Evolutionary conservation across 805 yeast genomes (phyloP), one percentile per base, ranked within the genome.

Genomic region (Groenewaldozyma salmanticensis): DNA sequence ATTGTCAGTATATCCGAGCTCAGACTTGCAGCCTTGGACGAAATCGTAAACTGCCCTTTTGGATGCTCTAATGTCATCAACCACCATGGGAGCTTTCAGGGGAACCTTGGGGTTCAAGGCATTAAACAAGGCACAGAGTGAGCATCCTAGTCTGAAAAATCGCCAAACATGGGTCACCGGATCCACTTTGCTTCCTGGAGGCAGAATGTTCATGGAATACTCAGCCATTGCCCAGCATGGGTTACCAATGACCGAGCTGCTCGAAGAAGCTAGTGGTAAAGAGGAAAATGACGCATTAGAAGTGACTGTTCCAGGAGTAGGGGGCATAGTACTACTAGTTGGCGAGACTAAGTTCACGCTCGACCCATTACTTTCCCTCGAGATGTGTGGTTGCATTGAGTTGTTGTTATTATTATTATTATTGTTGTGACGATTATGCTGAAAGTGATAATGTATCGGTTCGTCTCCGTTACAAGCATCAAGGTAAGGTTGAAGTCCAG

Each of bases 111-210:
- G 79, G 41, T 69, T 70, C 17, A 86, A 70, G 11, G 77, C 67
- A 61, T 92, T 90, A 67, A 81, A 85, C 5, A 90, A 65, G 33
- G 85, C 73, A 60, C 97, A 88, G 33, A 92, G 66, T 3, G 97
- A 95, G 2, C 94, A 80, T 7, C 97, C 98, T 54, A 83, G 86
- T 53, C 90, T 94, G 54, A 92, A 79, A 27, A 92, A 65, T 50
- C 85, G 79, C 77, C 95, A 83, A 33, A 92, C 58, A 47, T 86
- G 88, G 1, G 96, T 86, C 2, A 84, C 96, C 2, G 97, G 96
- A 58, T 92, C 99, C 54, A 84, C 31, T 16, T 39, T 39, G 35
- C 40, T 31, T n/a, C 43, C 40, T 20, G 46, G 27, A 16, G 51
- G 42, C 4, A 41, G 33, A 16, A 34, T 42, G 3, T 40, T 44